Base-by-base conservation (phyloP, 2,329 filamentous ascomycete species). In the Aspergillus ruber region DNA sequence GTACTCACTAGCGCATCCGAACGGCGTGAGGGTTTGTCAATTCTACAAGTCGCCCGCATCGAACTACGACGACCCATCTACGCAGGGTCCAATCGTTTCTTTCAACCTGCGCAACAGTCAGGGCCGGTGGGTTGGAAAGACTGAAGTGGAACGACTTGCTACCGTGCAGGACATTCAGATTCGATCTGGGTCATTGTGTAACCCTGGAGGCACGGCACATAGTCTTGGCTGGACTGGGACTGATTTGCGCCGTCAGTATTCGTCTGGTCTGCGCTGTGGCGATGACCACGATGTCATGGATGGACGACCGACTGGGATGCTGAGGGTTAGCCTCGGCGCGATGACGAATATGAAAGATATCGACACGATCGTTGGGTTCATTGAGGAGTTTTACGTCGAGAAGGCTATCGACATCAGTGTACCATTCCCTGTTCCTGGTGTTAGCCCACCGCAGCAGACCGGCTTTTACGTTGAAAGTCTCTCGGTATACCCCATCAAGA, bases 401-500 rank as follows among this genome's bases (percentile, higher is more conserved):
- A 65, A 64, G 20, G 42, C 45, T 15, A 55, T 57, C 7, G 52
- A 52, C 15, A 17, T 53, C 21, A 25, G 40, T 4, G 46, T 53
- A 8, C 43, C 56, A 6, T 18, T 62, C 27, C 44, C 56, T 12
- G 48, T 57, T 4, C 43, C 56, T 10, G 13, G 47, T 6, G 43
- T 48, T 39, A 46, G 45, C 42, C 18, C 42, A n/a, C 33, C 21
- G 21, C 42, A 21, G 20, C 44, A 56, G 36, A 46, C 59, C 7
- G 51, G 51, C 39, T 72, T 82, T 45, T 73, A 73, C 41, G 74
- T 89, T n/a, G 80, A 85, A 51, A 75, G 74, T 45, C 77, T 90
- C 13, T 82, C 77, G 1, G 80, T 97, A 1, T 98, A 90, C 61
- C 93, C 93, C 0, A 90, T 98, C 62, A 98, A 98, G 68, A 95